Evolutionary conservation across 2,329 filamentous ascomycete species (phyloP).

Genomic region (Aspergillus glaucus): DNA sequence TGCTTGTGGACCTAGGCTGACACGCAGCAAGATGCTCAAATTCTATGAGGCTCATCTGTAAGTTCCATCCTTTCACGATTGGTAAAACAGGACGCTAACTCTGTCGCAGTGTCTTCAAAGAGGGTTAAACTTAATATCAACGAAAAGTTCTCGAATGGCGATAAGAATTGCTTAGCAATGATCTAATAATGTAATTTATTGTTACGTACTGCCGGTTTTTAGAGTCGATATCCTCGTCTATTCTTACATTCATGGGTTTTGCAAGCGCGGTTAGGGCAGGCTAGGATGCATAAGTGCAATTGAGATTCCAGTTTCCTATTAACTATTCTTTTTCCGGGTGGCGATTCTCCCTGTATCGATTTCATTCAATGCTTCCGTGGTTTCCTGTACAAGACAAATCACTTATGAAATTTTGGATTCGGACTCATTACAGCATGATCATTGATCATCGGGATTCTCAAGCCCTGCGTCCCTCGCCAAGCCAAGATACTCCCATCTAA

Average conservation of each 20-base stretch:
- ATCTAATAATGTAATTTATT: neutral
- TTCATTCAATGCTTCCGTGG: neutral
- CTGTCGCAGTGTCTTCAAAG: slow-evolving; percentile 30
- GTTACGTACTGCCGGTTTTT: neutral
- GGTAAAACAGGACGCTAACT: slow-evolving; percentile 7
- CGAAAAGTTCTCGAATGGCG: neutral
- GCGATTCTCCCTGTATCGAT: neutral
- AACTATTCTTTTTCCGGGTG: neutral
- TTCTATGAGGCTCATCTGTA: slow-evolving; percentile 47
- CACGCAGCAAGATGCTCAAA: slow-evolving; percentile 36
- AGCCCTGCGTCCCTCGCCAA: slow-evolving; percentile 19
- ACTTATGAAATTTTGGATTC: neutral
- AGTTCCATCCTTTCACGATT: slow-evolving; percentile 11
- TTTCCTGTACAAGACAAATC: neutral
- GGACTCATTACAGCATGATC: neutral
- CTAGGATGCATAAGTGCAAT: too few species aligned
- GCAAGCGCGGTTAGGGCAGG: too few species aligned
- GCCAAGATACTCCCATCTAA: slow-evolving; percentile 33
- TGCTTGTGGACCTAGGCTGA: slow-evolving; percentile 8
- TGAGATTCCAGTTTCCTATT: too few species aligned
- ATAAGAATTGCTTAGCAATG: neutral
- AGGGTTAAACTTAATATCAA: slow-evolving; percentile 12
- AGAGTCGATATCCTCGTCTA: too few species aligned
- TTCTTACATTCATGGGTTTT: too few species aligned
- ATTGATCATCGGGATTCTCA: slow-evolving; percentile 3